Conservation (phyloP, 2,329 filamentous ascomycete genomes). For the Berkeleyomyces basicola region DNA sequence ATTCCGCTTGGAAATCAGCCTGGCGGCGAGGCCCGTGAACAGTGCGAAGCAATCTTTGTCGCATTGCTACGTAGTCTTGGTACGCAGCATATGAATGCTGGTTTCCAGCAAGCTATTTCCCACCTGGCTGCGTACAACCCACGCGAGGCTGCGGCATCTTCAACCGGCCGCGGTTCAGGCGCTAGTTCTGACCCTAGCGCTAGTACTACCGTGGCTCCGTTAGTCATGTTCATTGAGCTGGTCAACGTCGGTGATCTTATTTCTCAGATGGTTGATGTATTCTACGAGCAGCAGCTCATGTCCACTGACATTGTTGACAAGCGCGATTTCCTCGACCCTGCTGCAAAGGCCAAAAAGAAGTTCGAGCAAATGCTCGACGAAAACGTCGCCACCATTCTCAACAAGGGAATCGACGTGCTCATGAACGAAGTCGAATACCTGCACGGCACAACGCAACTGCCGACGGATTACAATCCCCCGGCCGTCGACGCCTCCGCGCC, state of each 20-base stretch:
- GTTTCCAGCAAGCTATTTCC: conserved; percentile 81
- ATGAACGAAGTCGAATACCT: conserved; percentile 98
- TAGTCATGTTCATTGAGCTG: conserved; percentile 90
- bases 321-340: conserved; percentile 86
- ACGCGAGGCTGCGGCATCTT: conserved; percentile 54
- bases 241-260: conserved; percentile 97
- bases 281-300: conserved; percentile 89
- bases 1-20: conserved; percentile 63
- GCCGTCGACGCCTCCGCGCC: conserved; percentile 14
- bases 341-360: conserved; percentile 88
- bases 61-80: conserved; percentile 70
- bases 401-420: conserved; percentile 93
- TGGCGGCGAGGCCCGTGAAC: conserved; percentile 68
- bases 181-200: not conserved
- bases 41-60: conserved; percentile 83
- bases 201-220: conserved; percentile 49
- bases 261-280: conserved; percentile 97
- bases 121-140: conserved; percentile 88
- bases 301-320: conserved; percentile 68
- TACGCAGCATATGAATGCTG: conserved; percentile 71
- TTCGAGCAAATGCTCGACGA: conserved; percentile 99
- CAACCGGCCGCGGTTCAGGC: conserved; percentile 34
- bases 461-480: conserved; percentile 78
- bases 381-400: conserved; percentile 83
- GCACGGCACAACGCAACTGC: conserved; percentile 69